Conservation (phyloP, 257 asterid species). For the Forsythia suspensa region DNA sequence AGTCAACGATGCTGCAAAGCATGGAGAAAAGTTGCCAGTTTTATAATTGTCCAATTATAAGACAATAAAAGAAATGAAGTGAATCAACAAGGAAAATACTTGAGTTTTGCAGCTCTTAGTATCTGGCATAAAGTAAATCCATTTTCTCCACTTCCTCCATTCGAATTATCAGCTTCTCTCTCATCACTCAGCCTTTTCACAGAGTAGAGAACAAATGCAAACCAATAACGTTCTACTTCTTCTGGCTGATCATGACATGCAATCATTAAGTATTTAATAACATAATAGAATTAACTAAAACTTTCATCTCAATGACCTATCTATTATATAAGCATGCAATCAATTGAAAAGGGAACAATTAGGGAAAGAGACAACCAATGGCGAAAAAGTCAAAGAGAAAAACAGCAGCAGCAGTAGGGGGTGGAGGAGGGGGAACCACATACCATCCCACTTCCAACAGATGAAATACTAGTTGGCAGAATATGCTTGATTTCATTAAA, state of each 20-base stretch:
- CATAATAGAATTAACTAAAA: constrained; percentile 19
- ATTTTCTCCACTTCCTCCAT: constrained; percentile 39
- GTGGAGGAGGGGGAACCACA: constrained; percentile 13
- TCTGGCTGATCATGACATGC: constrained; percentile 55
- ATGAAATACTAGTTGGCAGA: constrained; percentile 48
- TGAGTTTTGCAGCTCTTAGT: constrained; percentile 68
- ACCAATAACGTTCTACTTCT: constrained; percentile 90
- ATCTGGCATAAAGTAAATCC: constrained; percentile 70
- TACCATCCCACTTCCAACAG: constrained; percentile 75
- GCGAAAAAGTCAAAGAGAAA: background rate
- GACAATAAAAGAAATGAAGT: constrained; percentile 9
- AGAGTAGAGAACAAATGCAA: constrained; percentile 71
- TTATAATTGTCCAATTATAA: background rate
- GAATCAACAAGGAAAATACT: constrained; percentile 41
- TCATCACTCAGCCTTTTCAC: constrained; percentile 54
- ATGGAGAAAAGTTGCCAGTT: constrained; percentile 7
- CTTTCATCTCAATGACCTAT: constrained; percentile 10
- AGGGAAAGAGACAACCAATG: background rate
- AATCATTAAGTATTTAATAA: constrained; percentile 13
- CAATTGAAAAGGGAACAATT: background rate
- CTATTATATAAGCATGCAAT: background rate
- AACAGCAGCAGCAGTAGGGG: background rate
- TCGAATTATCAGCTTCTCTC: constrained; percentile 25
- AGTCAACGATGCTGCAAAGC: constrained; percentile 65
- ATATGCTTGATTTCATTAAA: constrained; percentile 67